Evolutionary conservation across 768 basidiomycete species (phyloP), one percentile per base, ranked within the genome.

Genomic region (Termitomyces sp.): DNA sequence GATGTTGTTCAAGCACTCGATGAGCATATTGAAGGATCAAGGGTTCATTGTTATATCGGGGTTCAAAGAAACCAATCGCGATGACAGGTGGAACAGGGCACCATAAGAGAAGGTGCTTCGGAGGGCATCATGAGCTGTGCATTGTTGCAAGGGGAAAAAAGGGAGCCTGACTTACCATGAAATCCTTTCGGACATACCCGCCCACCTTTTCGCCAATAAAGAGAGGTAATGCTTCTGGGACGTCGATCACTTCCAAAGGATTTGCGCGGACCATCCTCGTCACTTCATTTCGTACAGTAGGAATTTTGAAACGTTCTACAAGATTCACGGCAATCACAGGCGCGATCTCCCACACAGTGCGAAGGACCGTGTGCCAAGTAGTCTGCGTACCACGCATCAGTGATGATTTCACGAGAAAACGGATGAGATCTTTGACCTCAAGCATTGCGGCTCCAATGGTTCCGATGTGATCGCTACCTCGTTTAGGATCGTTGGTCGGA

Each of bases 21-120:
- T 98, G 93, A 0, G 95, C 95, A 68, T 98, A 98, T 86, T 99
- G 97, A 22, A 98, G 74, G 36, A 97, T 72, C 36, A 92, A 70
- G 0, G 96, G 89, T 66, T 98, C 87, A 64, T 84, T 91, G 61
- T 85, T 80, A 70, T 88, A 95, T 54, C 85, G 84, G 30, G 83
- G 85, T 69, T 94, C 92, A 69, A 98, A 97, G 67, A 89, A 90
- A 0, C 88, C 86, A 63, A 83, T 82, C 20, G 92, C 92, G 20
- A 87, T 75, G 18, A 94, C 78, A 0, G 92, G 94, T 3, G 96
- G 87, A 14, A 94, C 88, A 20, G 94, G 85, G 2, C 85, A 85
- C 94, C 94, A 98, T 8, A 95, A 76, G 14, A 94, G 77, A 30
- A 99, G 79, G 68, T 92, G 82, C 95, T 98, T 65, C 5, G 22